phyloP scores from a whole-genome alignment of 1,139 yeast species.

The Yamadazyma diddensiae region DNA sequence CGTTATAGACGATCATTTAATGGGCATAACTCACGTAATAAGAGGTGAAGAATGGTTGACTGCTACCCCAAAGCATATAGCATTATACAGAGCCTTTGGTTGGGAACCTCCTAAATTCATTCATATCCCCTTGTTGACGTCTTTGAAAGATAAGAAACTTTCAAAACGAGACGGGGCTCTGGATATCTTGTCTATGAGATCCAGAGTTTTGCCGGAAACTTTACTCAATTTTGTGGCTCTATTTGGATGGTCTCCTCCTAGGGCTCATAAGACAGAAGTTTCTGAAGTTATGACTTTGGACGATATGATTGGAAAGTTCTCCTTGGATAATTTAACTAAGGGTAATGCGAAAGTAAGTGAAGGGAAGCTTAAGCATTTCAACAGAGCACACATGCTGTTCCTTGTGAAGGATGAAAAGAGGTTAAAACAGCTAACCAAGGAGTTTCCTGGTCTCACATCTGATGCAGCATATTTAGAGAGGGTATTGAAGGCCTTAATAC shows the following conservation, averaged over 20 bases:
- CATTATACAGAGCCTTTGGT: constrained; percentile 80
- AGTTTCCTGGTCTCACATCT: constrained; percentile 14
- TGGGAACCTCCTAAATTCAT: constrained; percentile 80
- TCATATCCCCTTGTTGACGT: constrained; percentile 88
- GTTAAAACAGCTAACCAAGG: constrained; percentile 28
- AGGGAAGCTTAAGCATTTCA: constrained; percentile 69
- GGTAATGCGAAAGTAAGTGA: constrained; percentile 93
- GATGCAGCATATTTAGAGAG: constrained; percentile 21
- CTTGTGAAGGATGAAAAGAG: constrained; percentile 24
- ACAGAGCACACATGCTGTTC: constrained; percentile 52
- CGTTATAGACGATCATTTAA: constrained; percentile 89
- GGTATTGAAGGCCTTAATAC: constrained; percentile 30
- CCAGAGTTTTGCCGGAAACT: constrained; percentile 75
- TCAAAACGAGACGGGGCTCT: constrained; percentile 85
- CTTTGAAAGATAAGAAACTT: constrained; percentile 70
- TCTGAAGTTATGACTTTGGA: constrained; percentile 61
- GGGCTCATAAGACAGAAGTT: constrained; percentile 49
- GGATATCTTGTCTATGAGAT: constrained; percentile 58
- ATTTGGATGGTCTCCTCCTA: constrained; percentile 91
- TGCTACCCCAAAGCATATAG: constrained; percentile 92
- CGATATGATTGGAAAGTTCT: constrained; percentile 50
- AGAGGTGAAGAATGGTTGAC: constrained; percentile 98
- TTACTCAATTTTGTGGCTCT: constrained; percentile 81
- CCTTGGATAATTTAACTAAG: constrained; percentile 71
- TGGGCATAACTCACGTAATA: constrained; percentile 90